phyloP scores from a whole-genome alignment of 1,284 basidiomycete genomes.

The Leccinum variabile region DNA sequence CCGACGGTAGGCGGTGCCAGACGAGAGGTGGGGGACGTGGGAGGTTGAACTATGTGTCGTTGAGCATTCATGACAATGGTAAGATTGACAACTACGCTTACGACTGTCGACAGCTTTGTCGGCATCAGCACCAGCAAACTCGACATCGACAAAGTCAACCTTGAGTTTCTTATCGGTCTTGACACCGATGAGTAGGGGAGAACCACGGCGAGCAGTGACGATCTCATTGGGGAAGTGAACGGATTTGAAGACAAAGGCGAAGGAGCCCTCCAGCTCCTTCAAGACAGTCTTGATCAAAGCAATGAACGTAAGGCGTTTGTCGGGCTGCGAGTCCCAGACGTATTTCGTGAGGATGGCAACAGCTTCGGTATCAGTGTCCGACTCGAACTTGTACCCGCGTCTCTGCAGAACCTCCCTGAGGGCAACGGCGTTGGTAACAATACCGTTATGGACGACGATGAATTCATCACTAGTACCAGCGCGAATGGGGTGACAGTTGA shows the following conservation, averaged over 20 bases:
- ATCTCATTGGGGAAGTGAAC: constrained; percentile 95
- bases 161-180: constrained; percentile 99
- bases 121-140: constrained; percentile 77
- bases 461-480: constrained; percentile 86
- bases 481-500: constrained; percentile 96
- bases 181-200: constrained; percentile 95
- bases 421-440: constrained; percentile 93
- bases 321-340: constrained; percentile 91
- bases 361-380: constrained; percentile 97
- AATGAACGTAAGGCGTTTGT: constrained; percentile 89
- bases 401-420: constrained; percentile 94
- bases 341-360: constrained; percentile 97
- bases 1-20: constrained; percentile 75
- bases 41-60: constrained; percentile 44
- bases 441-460: constrained; percentile 97
- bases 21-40: constrained; percentile 55
- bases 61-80: constrained; percentile 15
- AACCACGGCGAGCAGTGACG: constrained; percentile 95
- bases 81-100: constrained; percentile 40
- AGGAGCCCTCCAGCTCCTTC: constrained; percentile 98
- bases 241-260: constrained; percentile 99
- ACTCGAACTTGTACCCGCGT: constrained; percentile 92
- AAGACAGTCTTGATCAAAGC: constrained; percentile 93
- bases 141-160: constrained; percentile 99
- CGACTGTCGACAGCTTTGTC: constrained; percentile 58